These are phyloP conservation scores for Prunus kanzakura DNA, from an alignment of 306 rosid genomes.

Conservation along the genomic window DNA sequence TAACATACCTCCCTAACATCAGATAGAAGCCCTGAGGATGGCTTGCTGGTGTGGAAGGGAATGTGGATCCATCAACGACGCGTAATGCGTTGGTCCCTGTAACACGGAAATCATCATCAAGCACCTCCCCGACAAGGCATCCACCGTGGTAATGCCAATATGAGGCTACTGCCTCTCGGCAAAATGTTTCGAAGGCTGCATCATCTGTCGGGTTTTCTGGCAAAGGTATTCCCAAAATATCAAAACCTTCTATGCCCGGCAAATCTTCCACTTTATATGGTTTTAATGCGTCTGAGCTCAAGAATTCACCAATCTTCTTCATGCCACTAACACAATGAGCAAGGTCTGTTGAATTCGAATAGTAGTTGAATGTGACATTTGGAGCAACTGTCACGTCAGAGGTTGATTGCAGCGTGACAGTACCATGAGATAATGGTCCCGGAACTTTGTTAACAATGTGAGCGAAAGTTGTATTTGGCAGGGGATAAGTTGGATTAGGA, in stretches of 20 bases:
- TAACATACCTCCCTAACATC: slow-evolving; percentile 23
- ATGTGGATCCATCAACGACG: slow-evolving; percentile 23
- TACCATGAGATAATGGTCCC: slow-evolving; percentile 7
- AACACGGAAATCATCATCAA: slow-evolving; percentile 14
- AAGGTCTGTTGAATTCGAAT: slow-evolving; percentile 4
- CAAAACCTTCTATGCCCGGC: not conserved
- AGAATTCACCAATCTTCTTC: not conserved
- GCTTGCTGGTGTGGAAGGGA: slow-evolving; percentile 10
- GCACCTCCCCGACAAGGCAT: slow-evolving; percentile 24
- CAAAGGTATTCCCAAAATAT: not conserved
- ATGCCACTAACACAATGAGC: not conserved
- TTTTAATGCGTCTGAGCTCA: not conserved
- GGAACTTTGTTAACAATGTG: not conserved
- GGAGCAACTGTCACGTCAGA: not conserved
- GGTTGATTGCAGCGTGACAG: not conserved
- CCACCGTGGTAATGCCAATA: slow-evolving; percentile 36
- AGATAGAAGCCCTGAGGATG: slow-evolving; percentile 24
- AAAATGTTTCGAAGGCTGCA: not conserved
- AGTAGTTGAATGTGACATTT: slow-evolving; percentile 15
- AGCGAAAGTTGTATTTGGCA: not conserved
- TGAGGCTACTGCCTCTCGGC: not conserved
- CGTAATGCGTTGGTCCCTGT: slow-evolving; percentile 3
- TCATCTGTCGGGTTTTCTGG: not conserved
- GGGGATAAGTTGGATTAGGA: no score
- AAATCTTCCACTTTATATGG: not conserved